These are phyloP conservation scores for Umbelopsis sp. DNA, from an alignment of 192 early-diverging fungal genomes.

Conservation along the genomic window DNA sequence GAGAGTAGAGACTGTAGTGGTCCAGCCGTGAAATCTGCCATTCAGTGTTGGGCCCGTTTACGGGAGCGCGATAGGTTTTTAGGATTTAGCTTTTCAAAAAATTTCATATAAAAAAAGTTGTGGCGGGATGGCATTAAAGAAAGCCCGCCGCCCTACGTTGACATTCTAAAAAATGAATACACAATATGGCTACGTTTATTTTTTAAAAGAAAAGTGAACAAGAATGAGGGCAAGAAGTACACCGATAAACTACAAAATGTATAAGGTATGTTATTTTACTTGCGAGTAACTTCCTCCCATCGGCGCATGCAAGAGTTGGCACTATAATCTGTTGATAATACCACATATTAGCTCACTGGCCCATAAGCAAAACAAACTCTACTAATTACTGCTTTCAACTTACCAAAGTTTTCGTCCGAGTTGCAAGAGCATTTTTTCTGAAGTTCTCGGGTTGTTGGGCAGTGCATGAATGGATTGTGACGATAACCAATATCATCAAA, in stretches of 20 bases:
- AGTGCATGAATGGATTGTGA: slow-evolving; percentile 72
- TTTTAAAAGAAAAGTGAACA: neutral
- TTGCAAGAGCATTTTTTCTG: slow-evolving; percentile 57
- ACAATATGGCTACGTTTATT: neutral
- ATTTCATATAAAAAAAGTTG: no score
- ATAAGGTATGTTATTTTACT: slow-evolving; percentile 6
- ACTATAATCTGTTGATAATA: neutral
- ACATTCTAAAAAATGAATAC: no score
- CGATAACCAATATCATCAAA: slow-evolving; percentile 77
- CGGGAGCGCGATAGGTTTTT: no score
- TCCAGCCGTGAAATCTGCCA: slow-evolving; percentile 17
- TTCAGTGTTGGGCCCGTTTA: no score
- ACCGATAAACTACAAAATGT: slow-evolving; percentile 16
- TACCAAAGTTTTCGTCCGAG: slow-evolving; percentile 56
- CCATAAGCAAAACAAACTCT: no score
- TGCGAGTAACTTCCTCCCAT: slow-evolving; percentile 4
- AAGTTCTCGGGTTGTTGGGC: slow-evolving; percentile 58
- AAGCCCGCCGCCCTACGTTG: no score
- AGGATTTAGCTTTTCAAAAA: no score
- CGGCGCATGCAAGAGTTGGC: slow-evolving; percentile 16
- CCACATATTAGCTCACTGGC: no score
- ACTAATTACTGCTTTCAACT: neutral
- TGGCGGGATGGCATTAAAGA: no score
- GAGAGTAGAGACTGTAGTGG: slow-evolving; percentile 8
- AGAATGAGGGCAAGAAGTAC: neutral